These are phyloP conservation scores for Chalciporus sphaerocephalus DNA, from an alignment of 768 basidiomycete genomes.

Conservation along the genomic window DNA sequence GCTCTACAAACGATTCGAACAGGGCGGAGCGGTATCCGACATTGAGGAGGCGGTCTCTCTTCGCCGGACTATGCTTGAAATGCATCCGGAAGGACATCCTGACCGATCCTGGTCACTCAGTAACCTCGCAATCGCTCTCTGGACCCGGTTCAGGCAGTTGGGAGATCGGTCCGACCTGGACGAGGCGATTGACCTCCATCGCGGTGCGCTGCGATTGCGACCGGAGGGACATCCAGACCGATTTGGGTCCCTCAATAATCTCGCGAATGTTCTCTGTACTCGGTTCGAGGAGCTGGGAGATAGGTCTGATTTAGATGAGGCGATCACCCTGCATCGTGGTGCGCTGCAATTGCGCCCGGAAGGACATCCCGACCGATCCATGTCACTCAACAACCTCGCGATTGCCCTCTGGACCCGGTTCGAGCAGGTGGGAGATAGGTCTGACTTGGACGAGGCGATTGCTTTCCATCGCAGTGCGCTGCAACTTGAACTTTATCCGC, in stretches of 20 bases:
- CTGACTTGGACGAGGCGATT: neutral
- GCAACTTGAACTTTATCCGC: neutral
- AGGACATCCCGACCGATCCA: neutral
- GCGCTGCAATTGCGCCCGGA: neutral
- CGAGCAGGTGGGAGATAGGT: neutral
- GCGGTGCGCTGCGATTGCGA: neutral
- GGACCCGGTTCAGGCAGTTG: neutral
- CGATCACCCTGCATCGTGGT: neutral
- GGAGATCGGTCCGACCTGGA: neutral
- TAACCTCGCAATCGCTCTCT: neutral
- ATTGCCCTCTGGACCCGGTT: neutral
- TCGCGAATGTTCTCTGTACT: neutral
- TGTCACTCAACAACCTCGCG: neutral
- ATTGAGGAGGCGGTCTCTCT: no score
- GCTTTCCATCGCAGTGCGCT: neutral
- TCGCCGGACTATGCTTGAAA: no score
- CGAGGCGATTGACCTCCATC: neutral
- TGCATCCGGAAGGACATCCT: no score
- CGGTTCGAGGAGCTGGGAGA: neutral
- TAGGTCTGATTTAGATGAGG: neutral
- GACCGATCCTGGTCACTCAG: no score
- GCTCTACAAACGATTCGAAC: no score
- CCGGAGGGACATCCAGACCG: neutral
- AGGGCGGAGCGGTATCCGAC: no score
- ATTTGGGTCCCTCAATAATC: neutral